Evolutionary conservation across 2,329 filamentous ascomycete species (phyloP), one percentile per base, ranked within the genome.

Genomic region (Penicillium sp.): DNA sequence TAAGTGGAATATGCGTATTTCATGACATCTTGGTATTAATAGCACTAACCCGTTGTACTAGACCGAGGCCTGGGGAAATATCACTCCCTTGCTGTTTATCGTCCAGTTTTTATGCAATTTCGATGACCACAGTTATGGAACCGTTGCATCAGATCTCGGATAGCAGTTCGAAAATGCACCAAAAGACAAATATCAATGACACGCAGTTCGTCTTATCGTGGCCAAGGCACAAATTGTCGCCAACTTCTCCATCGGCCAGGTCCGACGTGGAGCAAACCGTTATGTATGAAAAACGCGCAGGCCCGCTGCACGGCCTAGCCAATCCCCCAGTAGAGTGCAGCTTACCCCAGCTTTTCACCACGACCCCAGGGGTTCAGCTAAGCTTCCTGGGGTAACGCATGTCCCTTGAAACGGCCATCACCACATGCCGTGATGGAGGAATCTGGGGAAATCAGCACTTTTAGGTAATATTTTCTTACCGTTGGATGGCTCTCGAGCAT

Each of bases 381-480:
- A 29, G 31, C 29, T 36, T 38, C n/a, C 31, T 10, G 19, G 45
- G n/a, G 31, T 6, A 21, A 47, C 13, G 7, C 7, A 19, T 21
- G 21, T 8, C 9, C 23, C 21, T 29, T 29, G 10, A 41, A 49
- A 25, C 15, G 6, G 8, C 6, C 43, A 48, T 21, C 15, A 25
- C 4, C 10, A 19, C 15, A 4, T 54, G 6, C 10, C 6, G 3
- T 2, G 15, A 49, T 6, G 3, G 13, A 41, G 35, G 6, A 49
- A 49, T 41, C 52, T 13, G 44, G 52, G 52, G 52, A 49, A 54
- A 49, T 27, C 33, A 41, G 19, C 25, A 48, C n/a, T 41, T 33
- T 33, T 41, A 39, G 43, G 27, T 41, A 54, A 54, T 54, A 49
- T 23, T 19, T 33, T 54, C 35, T 15, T 17, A 17, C 23, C 2